Percentiles rank a stretch among this genome's conserved stretches.
Evolutionary conservation across 2,329 filamentous ascomycete genomes (phyloP).

Genomic region (Grosmannia serpens): DNA sequence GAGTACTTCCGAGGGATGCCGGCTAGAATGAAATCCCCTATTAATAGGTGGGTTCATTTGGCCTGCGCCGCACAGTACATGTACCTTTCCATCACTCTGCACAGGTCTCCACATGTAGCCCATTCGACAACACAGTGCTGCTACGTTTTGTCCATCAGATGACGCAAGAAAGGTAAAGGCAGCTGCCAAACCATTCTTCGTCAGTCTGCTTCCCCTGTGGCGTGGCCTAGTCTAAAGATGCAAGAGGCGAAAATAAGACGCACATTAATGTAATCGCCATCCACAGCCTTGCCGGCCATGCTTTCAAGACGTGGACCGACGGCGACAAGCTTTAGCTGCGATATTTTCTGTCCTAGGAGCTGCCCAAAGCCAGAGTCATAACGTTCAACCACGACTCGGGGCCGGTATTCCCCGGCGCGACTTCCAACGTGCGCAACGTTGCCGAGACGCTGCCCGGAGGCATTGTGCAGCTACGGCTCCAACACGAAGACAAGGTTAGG

Average conservation of each 20-base stretch:
- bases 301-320: not conserved
- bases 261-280: not conserved
- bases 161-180: no score
- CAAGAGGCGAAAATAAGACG: not conserved
- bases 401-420: not conserved
- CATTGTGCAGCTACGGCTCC: not conserved
- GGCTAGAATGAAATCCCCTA: no score
- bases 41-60: no score
- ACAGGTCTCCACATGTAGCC: no score
- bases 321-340: not conserved
- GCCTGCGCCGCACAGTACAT: no score
- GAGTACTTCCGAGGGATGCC: no score
- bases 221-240: not conserved
- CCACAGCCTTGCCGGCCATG: not conserved
- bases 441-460: not conserved
- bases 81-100: no score
- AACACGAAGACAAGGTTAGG: not conserved
- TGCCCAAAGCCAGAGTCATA: not conserved
- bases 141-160: no score
- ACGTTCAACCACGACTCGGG: not conserved
- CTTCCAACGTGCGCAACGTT: no score
- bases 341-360: not conserved
- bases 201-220: no score
- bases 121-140: no score
- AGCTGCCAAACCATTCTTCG: no score